Evolutionary conservation across 192 early-diverging fungal genomes (phyloP).

Genomic region (Coemansia sp.): DNA sequence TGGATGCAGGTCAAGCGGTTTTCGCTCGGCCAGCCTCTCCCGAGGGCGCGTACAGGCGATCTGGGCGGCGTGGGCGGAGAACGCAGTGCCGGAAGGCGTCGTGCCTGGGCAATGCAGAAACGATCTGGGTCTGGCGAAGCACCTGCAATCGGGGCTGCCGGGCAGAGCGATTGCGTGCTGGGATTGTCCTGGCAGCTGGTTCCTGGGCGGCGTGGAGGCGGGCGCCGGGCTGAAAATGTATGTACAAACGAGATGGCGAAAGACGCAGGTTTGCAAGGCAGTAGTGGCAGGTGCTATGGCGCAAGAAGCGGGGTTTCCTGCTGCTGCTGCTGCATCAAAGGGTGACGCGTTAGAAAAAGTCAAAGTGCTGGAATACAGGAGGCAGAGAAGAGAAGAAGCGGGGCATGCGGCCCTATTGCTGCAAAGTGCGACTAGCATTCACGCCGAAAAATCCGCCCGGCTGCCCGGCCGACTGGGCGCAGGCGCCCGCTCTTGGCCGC

Average conservation of each 20-base stretch:
- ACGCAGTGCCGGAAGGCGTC: not conserved
- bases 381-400: not conserved
- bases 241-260: too few species aligned
- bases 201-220: too few species aligned
- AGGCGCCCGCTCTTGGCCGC: not conserved
- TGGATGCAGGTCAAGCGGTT: conserved; percentile 5
- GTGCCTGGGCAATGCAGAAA: not conserved
- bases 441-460: not conserved
- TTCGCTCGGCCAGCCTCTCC: conserved; percentile 2
- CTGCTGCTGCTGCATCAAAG: conserved; percentile 1
- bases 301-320: not conserved
- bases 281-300: not conserved
- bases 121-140: too few species aligned
- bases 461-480: not conserved
- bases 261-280: not conserved
- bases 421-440: not conserved
- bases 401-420: not conserved
- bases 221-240: too few species aligned
- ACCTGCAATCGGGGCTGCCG: too few species aligned
- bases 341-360: not conserved
- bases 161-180: too few species aligned
- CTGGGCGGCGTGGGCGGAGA: not conserved
- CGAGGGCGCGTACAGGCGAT: not conserved
- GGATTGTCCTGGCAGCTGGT: too few species aligned
- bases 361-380: not conserved